Percentiles rank a stretch among this genome's conserved stretches.
These are phyloP conservation scores for Penicillium argentinense DNA, from an alignment of 495 filamentous ascomycete species.

Conservation along the genomic window DNA sequence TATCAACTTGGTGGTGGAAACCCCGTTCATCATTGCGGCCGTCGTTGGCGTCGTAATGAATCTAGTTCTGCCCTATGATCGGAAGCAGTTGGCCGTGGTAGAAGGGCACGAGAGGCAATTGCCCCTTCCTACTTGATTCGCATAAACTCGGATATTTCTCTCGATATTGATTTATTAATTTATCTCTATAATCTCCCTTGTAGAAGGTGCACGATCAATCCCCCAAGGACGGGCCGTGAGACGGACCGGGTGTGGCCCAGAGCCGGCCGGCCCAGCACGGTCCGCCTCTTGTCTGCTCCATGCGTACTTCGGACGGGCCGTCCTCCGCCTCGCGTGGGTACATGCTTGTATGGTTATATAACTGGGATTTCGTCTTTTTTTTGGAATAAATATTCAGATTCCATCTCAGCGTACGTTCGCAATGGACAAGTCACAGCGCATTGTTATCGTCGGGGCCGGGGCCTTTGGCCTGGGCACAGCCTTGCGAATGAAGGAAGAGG, in stretches of 20 bases:
- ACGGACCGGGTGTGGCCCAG: too few species aligned
- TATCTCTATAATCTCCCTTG: too few species aligned
- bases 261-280: too few species aligned
- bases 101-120: conserved; percentile 2
- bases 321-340: not conserved
- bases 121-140: conserved; percentile 6
- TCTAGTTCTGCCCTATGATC: conserved; percentile 46
- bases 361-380: not conserved
- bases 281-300: not conserved
- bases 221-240: too few species aligned
- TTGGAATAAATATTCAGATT: not conserved
- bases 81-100: conserved; percentile 3
- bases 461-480: conserved; percentile 69
- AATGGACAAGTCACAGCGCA: conserved; percentile 33
- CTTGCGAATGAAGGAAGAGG: conserved; percentile 53
- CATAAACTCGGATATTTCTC: not conserved
- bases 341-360: too few species aligned
- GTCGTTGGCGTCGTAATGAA: conserved; percentile 69
- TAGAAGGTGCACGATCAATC: too few species aligned
- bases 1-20: conserved; percentile 73
- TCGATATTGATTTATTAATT: too few species aligned
- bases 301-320: not conserved
- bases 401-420: not conserved
- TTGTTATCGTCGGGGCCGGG: conserved; percentile 71
- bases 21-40: conserved; percentile 59